Conservation (phyloP, 345 rosid genomes). For the Rhizophora mangle region DNA sequence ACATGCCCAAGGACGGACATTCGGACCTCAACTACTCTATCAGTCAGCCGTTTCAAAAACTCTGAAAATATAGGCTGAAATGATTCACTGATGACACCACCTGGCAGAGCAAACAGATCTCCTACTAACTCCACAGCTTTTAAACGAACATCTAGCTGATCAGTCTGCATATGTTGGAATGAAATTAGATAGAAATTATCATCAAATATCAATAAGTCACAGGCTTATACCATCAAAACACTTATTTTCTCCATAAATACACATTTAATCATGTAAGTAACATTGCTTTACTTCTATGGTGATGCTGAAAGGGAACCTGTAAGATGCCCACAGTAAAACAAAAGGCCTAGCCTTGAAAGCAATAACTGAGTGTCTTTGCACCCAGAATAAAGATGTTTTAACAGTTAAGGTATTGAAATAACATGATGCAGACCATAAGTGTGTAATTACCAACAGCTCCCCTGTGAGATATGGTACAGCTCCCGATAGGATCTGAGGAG, state of each 20-base stretch:
- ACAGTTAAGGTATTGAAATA: not conserved
- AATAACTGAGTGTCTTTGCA: not conserved
- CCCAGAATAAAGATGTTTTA: not conserved
- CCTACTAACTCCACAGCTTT: slow-evolving; percentile 87
- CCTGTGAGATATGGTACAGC: slow-evolving; percentile 88
- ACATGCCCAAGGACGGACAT: slow-evolving; percentile 86
- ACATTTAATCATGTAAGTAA: not conserved
- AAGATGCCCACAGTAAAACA: not conserved
- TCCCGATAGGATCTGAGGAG: slow-evolving; percentile 82
- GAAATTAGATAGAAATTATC: slow-evolving; percentile 24
- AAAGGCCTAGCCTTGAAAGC: not conserved
- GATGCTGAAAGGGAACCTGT: too few species aligned
- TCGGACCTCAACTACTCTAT: slow-evolving; percentile 81
- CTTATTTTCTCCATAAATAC: not conserved
- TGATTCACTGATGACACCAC: slow-evolving; percentile 51
- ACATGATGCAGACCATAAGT: slow-evolving; percentile 13
- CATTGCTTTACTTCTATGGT: too few species aligned
- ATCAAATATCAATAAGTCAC: slow-evolving; percentile 1
- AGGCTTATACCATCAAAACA: not conserved
- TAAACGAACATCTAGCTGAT: slow-evolving; percentile 78
- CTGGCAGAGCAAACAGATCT: slow-evolving; percentile 81
- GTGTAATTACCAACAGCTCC: slow-evolving; percentile 76
- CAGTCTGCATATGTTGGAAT: slow-evolving; percentile 57
- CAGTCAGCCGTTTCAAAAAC: slow-evolving; percentile 90
- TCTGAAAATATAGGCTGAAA: slow-evolving; percentile 84